These are phyloP conservation scores for Penicillium sp. DNA, from an alignment of 2,329 filamentous ascomycete species.

Conservation along the genomic window DNA sequence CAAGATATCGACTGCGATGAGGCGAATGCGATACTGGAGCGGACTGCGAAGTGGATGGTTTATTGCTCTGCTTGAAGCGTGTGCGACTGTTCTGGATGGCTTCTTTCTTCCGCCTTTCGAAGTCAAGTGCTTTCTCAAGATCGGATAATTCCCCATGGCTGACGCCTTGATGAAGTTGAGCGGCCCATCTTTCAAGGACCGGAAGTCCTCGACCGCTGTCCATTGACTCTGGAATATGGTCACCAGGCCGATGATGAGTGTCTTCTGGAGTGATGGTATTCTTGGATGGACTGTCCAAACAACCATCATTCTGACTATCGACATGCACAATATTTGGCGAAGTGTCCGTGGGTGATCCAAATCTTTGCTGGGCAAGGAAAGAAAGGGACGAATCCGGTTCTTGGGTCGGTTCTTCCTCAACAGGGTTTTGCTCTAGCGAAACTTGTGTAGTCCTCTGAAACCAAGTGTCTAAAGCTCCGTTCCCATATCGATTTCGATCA, in stretches of 20 bases:
- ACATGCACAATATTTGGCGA: not conserved
- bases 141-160: slow-evolving; percentile 3
- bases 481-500: slow-evolving; percentile 21
- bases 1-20: slow-evolving; percentile 17
- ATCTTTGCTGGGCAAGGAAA: slow-evolving; percentile 15
- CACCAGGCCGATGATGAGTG: not conserved
- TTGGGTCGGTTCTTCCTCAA: not conserved
- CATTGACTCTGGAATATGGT: slow-evolving; percentile 7
- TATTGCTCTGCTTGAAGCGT: not conserved
- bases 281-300: not conserved
- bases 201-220: slow-evolving; percentile 22
- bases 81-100: slow-evolving; percentile 13
- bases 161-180: slow-evolving; percentile 15
- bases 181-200: slow-evolving; percentile 24
- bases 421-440: not conserved
- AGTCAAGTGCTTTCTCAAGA: slow-evolving; percentile 22
- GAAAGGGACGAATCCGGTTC: slow-evolving; percentile 13
- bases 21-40: slow-evolving; percentile 3
- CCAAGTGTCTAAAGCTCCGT: slow-evolving; percentile 24
- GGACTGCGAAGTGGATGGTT: not conserved
- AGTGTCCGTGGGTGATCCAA: not conserved
- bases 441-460: slow-evolving; percentile 18
- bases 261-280: not conserved
- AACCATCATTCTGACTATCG: not conserved
- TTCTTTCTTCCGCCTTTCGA: slow-evolving; percentile 24